Conservation (phyloP, 2,329 filamentous ascomycete genomes). For the Onygena corvina region DNA sequence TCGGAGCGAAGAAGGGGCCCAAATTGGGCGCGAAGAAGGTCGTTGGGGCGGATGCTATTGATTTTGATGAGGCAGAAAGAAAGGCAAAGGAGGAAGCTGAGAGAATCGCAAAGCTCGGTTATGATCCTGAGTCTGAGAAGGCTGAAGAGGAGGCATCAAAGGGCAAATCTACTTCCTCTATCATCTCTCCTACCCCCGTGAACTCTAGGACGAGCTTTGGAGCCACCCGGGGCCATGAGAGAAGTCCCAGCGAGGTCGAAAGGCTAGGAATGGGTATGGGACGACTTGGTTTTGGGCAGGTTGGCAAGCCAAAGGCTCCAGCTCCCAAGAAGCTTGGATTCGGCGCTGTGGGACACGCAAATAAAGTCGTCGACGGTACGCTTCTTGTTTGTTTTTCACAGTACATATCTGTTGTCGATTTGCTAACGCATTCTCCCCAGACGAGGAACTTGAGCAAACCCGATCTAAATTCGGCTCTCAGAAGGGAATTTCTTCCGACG, state of each 20-base stretch:
- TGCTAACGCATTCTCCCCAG: conserved; percentile 23
- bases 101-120: conserved; percentile 86
- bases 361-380: conserved; percentile 56
- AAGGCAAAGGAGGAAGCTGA: conserved; percentile 97
- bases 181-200: conserved; percentile 64
- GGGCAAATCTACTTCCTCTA: conserved; percentile 44
- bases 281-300: conserved; percentile 77
- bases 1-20: conserved; percentile 67
- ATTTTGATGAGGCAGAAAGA: conserved; percentile 94
- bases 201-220: conserved; percentile 52
- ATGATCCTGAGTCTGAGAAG: conserved; percentile 80
- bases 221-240: conserved; percentile 41
- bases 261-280: conserved; percentile 78
- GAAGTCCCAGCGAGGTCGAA: conserved; percentile 66
- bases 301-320: conserved; percentile 51
- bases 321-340: conserved; percentile 75
- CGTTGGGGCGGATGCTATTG: conserved; percentile 58
- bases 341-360: conserved; percentile 67
- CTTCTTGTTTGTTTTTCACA: not conserved
- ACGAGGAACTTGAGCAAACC: conserved; percentile 71
- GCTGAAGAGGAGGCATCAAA: conserved; percentile 30
- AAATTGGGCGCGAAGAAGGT: conserved; percentile 94
- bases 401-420: conserved; percentile 12
- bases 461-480: conserved; percentile 80
- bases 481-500: conserved; percentile 94